Percentiles rank a stretch among this genome's conserved stretches.
Evolutionary conservation across 495 filamentous ascomycete species (phyloP).

Genomic region (Penicillium canescens): DNA sequence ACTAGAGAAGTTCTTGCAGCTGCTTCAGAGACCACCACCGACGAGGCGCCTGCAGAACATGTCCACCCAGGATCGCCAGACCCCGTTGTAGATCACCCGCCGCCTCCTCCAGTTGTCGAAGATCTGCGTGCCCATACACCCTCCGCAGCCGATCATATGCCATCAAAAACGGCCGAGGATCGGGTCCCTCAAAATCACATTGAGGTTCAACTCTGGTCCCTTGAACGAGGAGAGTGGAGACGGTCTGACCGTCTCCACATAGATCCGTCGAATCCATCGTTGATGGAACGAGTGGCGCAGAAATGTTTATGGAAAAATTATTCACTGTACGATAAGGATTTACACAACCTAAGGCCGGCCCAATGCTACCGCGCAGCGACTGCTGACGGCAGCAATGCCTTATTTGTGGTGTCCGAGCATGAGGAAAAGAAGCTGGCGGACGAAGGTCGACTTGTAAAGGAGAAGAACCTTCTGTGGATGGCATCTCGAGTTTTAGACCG

Average conservation of each 20-base stretch:
- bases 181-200: background rate
- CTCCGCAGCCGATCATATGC: too few species aligned
- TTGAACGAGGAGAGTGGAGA: constrained; percentile 18
- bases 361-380: too few species aligned
- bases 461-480: constrained; percentile 17
- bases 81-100: too few species aligned
- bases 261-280: constrained; percentile 15
- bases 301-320: constrained; percentile 23
- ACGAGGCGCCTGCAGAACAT: too few species aligned
- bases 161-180: too few species aligned
- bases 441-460: constrained; percentile 16
- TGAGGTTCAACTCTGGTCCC: constrained; percentile 10
- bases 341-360: constrained; percentile 15
- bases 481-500: constrained; percentile 16
- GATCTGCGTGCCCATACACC: too few species aligned
- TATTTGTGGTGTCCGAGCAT: constrained; percentile 26
- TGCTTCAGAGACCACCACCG: too few species aligned
- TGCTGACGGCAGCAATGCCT: constrained; percentile 18
- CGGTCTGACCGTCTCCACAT: constrained; percentile 14
- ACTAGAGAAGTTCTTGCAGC: too few species aligned
- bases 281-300: constrained; percentile 13
- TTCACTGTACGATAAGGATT: constrained; percentile 18
- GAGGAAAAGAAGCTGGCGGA: constrained; percentile 15
- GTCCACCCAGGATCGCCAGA: too few species aligned
- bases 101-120: too few species aligned